Conservation (phyloP, 2,329 filamentous ascomycete genomes). For the Calonectria hawksworthii region DNA sequence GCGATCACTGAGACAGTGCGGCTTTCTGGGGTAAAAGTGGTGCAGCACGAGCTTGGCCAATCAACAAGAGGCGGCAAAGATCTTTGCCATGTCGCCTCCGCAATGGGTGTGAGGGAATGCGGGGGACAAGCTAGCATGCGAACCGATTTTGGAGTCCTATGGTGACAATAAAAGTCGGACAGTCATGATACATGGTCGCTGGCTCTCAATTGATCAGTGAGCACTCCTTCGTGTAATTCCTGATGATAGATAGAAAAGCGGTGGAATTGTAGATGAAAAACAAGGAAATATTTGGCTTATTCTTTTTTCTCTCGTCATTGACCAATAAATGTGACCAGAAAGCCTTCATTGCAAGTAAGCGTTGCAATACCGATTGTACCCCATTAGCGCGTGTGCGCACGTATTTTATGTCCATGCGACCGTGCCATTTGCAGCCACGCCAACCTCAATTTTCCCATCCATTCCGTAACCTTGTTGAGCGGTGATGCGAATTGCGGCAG, state of each 20-base stretch:
- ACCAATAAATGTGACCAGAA: neutral
- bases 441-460: neutral
- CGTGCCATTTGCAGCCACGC: neutral
- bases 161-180: neutral
- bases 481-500: neutral
- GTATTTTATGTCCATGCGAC: neutral
- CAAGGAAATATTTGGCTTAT: neutral
- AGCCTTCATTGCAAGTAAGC: neutral
- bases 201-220: neutral
- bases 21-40: neutral
- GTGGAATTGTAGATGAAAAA: neutral
- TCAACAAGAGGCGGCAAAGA: conserved; percentile 26
- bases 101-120: neutral
- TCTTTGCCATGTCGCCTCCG: conserved; percentile 17
- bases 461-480: neutral
- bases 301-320: neutral
- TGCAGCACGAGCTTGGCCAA: neutral
- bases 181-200: neutral
- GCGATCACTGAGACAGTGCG: neutral
- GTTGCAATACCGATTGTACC: neutral
- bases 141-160: neutral
- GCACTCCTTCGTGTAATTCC: too few relatives aligned
- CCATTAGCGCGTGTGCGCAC: neutral
- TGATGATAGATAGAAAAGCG: neutral
- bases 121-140: neutral